phyloP scores from a whole-genome alignment of 768 basidiomycete genomes.

The Lactarius akahatsu region DNA sequence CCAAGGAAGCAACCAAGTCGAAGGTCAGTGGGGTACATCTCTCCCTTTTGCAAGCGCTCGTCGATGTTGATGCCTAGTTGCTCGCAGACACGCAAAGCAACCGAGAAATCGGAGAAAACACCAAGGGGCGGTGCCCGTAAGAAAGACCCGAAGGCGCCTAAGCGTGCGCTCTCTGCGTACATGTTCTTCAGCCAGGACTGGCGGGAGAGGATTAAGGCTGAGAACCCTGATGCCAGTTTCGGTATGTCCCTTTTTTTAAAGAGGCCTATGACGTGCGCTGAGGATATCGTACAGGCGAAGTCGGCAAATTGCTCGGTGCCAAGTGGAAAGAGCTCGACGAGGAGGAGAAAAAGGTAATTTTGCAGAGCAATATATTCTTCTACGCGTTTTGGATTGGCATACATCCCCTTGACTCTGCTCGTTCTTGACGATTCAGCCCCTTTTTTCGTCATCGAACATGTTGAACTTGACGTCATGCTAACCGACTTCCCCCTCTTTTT shows the following conservation, averaged over 20 bases:
- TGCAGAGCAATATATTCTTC: not conserved
- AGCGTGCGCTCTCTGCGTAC: slow-evolving; percentile 93
- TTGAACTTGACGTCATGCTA: slow-evolving; percentile 13
- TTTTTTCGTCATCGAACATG: not conserved
- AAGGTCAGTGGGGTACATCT: slow-evolving; percentile 50
- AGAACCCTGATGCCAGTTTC: slow-evolving; percentile 94
- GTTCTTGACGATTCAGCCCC: not conserved
- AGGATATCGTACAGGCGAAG: slow-evolving; percentile 58
- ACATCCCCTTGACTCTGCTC: slow-evolving; percentile 10
- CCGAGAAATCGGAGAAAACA: slow-evolving; percentile 66
- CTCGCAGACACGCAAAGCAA: slow-evolving; percentile 64
- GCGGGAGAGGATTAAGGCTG: slow-evolving; percentile 92
- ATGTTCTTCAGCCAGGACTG: slow-evolving; percentile 99
- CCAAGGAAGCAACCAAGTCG: slow-evolving; percentile 70
- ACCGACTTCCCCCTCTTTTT: slow-evolving; percentile 3
- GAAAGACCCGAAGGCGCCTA: slow-evolving; percentile 84
- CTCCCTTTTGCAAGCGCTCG: slow-evolving; percentile 23
- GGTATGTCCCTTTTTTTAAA: slow-evolving; percentile 47
- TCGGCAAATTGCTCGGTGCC: slow-evolving; percentile 91
- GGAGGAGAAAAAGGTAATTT: slow-evolving; percentile 80
- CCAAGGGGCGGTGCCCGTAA: slow-evolving; percentile 50
- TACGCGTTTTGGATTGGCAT: slow-evolving; percentile 6
- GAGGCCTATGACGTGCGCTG: slow-evolving; percentile 16
- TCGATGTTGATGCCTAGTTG: slow-evolving; percentile 22
- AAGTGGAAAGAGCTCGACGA: slow-evolving; percentile 97